phyloP scores from a whole-genome alignment of 345 rosid genomes.

The Sapria himalayana region DNA sequence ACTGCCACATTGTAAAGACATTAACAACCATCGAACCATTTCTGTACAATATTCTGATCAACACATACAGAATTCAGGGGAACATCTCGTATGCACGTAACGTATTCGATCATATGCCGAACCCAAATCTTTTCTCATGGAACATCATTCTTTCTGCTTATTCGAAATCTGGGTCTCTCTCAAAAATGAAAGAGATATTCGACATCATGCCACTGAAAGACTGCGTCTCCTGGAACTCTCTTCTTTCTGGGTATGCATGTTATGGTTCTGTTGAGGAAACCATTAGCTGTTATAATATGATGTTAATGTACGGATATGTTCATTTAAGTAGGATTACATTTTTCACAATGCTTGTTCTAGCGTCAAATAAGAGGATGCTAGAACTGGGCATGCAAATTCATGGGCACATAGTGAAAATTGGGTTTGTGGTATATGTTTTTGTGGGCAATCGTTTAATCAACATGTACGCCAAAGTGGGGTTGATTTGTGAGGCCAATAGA shows the following conservation, averaged over 20 bases:
- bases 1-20: slow-evolving; percentile 32
- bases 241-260: slow-evolving; percentile 48
- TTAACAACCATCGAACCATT: slow-evolving; percentile 30
- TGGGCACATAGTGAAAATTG: slow-evolving; percentile 49
- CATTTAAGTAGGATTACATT: slow-evolving; percentile 50
- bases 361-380: slow-evolving; percentile 21
- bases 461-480: slow-evolving; percentile 60
- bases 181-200: slow-evolving; percentile 30
- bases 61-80: slow-evolving; percentile 17
- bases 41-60: slow-evolving; percentile 32
- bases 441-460: slow-evolving; percentile 63
- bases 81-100: slow-evolving; percentile 33
- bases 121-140: slow-evolving; percentile 54
- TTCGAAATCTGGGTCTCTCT: slow-evolving; percentile 40
- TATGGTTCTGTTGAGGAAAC: slow-evolving; percentile 27
- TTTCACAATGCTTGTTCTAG: slow-evolving; percentile 48
- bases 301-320: slow-evolving; percentile 35
- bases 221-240: slow-evolving; percentile 63
- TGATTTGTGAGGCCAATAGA: slow-evolving; percentile 33
- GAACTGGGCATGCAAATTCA: slow-evolving; percentile 54
- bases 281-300: slow-evolving; percentile 31
- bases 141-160: slow-evolving; percentile 64
- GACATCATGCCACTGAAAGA: slow-evolving; percentile 37
- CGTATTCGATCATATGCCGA: slow-evolving; percentile 42
- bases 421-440: slow-evolving; percentile 33